A percentile compares a stretch with the other conserved stretches of the same genome.
phyloP scores from a whole-genome alignment of 2,329 filamentous ascomycete species.

The Cercospora nicotianae region DNA sequence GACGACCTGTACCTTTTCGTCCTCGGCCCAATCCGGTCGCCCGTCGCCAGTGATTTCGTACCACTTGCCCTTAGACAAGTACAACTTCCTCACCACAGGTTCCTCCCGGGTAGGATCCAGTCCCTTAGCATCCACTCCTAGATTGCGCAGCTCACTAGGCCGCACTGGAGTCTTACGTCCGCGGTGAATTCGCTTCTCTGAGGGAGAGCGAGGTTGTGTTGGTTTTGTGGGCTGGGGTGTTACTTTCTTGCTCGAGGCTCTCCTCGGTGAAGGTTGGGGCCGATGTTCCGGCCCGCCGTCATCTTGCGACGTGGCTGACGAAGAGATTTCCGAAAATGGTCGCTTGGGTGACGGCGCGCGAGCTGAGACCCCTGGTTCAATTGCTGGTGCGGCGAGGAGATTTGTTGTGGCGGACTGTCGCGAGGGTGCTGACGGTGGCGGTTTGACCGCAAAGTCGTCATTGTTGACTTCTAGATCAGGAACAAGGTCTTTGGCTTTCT shows the following conservation, averaged over 20 bases:
- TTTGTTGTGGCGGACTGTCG: neutral
- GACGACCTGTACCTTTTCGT: conserved; percentile 16
- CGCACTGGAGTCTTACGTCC: neutral
- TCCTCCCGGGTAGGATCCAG: conserved; percentile 20
- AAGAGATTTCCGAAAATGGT: conserved; percentile 6
- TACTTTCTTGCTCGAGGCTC: neutral
- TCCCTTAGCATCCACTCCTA: conserved; percentile 7
- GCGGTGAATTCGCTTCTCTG: neutral
- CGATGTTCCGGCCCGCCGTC: neutral
- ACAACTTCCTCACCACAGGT: conserved; percentile 18
- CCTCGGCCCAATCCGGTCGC: conserved; percentile 23
- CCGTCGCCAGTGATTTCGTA: conserved; percentile 20
- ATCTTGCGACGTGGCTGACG: conserved; percentile 2
- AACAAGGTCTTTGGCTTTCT: neutral
- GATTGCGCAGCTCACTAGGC: conserved; percentile 10
- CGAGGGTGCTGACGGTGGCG: neutral
- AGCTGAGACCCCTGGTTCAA: neutral
- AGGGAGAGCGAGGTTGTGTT: neutral
- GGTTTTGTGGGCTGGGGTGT: neutral
- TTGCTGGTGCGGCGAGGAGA: conserved; percentile 7
- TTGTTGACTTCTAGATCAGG: neutral
- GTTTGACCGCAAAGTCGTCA: conserved; percentile 10
- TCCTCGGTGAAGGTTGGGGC: conserved; percentile 4
- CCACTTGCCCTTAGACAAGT: conserved; percentile 21
- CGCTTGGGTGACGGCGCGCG: conserved; percentile 13